phyloP scores from a whole-genome alignment of 805 yeast genomes.

The Maudiozyma saulgeensis region DNA sequence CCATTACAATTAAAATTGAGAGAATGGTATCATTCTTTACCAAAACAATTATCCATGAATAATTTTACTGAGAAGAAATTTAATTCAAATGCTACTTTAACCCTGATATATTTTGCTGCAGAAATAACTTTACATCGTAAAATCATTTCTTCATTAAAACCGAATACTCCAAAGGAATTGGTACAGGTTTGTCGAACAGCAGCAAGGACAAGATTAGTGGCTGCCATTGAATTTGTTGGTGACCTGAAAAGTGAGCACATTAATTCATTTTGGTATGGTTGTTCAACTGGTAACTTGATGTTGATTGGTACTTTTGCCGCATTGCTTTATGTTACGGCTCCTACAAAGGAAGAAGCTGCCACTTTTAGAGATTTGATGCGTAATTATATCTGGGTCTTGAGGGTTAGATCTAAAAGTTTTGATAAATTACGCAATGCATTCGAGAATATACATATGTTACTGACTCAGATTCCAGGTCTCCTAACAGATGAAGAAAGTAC shows the following conservation, averaged over 20 bases:
- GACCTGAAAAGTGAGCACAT: constrained; percentile 73
- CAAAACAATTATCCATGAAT: constrained; percentile 53
- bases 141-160: constrained; percentile 46
- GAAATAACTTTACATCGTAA: constrained; percentile 80
- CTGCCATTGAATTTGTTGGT: constrained; percentile 71
- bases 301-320: constrained; percentile 85
- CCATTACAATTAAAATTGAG: constrained; percentile 65
- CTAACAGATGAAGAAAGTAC: constrained; percentile 19
- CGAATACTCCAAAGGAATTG: constrained; percentile 42
- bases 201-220: constrained; percentile 70
- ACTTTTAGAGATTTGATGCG: constrained; percentile 58
- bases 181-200: constrained; percentile 70
- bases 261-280: constrained; percentile 84
- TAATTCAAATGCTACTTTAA: constrained; percentile 69
- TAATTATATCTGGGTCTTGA: constrained; percentile 68
- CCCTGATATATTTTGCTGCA: constrained; percentile 79
- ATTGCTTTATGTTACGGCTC: constrained; percentile 59
- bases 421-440: constrained; percentile 72
- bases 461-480: constrained; percentile 68
- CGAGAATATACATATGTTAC: constrained; percentile 57
- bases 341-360: constrained; percentile 50
- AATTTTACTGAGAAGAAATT: constrained; percentile 50
- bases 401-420: constrained; percentile 66
- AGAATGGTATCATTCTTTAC: constrained; percentile 70
- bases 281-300: constrained; percentile 69